phyloP scores from a whole-genome alignment of 148 eudicot species.

The Oxyria digyna region DNA sequence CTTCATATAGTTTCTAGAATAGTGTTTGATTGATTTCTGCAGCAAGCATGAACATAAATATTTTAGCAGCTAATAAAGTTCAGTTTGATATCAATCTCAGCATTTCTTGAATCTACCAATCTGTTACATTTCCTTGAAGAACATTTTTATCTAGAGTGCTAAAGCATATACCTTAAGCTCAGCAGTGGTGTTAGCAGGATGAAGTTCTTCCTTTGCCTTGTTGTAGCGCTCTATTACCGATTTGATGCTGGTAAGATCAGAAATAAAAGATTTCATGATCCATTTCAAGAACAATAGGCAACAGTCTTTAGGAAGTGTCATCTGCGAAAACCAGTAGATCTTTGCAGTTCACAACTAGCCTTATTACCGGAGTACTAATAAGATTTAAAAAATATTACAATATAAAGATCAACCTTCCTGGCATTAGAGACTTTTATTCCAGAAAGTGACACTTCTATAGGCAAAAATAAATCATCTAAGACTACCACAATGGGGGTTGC shows the following conservation, averaged over 20 bases:
- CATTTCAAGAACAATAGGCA: not conserved
- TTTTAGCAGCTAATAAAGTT: not conserved
- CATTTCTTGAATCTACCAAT: not conserved
- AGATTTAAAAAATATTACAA: not conserved
- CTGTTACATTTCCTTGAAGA: not conserved
- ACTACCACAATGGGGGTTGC: too few relatives aligned
- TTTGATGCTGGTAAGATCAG: constrained; percentile 44
- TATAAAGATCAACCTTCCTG: not conserved
- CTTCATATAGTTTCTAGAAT: not conserved
- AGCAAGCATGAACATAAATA: not conserved
- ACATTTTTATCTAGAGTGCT: not conserved
- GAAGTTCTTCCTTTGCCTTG: constrained; percentile 52
- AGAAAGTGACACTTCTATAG: not conserved
- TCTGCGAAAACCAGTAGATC: too few relatives aligned
- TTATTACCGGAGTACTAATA: too few relatives aligned
- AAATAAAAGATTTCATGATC: not conserved
- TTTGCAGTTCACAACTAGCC: too few relatives aligned
- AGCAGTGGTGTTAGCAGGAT: constrained; percentile 30
- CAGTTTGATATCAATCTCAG: not conserved
- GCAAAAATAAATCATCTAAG: too few relatives aligned
- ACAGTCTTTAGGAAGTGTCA: too few relatives aligned
- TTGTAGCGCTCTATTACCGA: constrained; percentile 55
- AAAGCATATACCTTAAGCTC: constrained; percentile 56
- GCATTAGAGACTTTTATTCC: not conserved
- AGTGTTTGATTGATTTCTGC: not conserved